Evolutionary conservation across 2,329 filamentous ascomycete species (phyloP).

Genomic region (Sporothrix pseudoabietina): DNA sequence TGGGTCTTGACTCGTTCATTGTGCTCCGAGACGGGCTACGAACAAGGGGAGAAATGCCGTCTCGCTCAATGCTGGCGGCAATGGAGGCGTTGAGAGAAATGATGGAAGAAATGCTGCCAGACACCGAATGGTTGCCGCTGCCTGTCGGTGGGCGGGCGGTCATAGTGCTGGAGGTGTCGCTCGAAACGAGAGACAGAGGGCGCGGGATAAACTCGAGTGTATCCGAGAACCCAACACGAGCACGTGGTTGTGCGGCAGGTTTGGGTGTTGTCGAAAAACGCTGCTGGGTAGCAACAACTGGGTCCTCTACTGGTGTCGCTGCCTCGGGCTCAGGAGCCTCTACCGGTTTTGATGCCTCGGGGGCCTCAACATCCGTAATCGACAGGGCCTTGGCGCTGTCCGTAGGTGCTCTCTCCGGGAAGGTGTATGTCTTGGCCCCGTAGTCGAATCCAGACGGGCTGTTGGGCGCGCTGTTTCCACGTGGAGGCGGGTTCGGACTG

Average conservation of each 20-base stretch:
- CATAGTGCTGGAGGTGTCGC: slow-evolving; percentile 76
- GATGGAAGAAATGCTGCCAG: slow-evolving; percentile 78
- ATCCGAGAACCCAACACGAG: slow-evolving; percentile 81
- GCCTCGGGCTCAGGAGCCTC: not conserved
- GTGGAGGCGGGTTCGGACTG: slow-evolving; percentile 53
- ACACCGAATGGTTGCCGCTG: slow-evolving; percentile 64
- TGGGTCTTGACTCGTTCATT: slow-evolving; percentile 59
- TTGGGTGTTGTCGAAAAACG: slow-evolving; percentile 23
- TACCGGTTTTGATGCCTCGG: not conserved
- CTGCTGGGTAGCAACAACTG: slow-evolving; percentile 31
- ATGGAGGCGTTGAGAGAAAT: slow-evolving; percentile 58
- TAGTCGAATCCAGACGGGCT: slow-evolving; percentile 59
- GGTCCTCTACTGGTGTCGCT: not conserved
- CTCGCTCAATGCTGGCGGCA: slow-evolving; percentile 46
- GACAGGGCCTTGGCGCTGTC: slow-evolving; percentile 30
- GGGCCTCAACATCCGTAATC: slow-evolving; percentile 31
- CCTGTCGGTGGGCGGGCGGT: slow-evolving; percentile 58
- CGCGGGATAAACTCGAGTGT: slow-evolving; percentile 80
- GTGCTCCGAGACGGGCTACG: slow-evolving; percentile 48
- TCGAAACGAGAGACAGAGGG: slow-evolving; percentile 81
- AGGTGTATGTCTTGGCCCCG: slow-evolving; percentile 36
- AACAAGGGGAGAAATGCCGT: slow-evolving; percentile 43
- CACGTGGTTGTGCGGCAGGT: slow-evolving; percentile 46
- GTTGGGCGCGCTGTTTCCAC: slow-evolving; percentile 65
- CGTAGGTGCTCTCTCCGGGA: slow-evolving; percentile 35